Percentiles rank a stretch among this genome's conserved stretches.
These are phyloP conservation scores for Annulohypoxylon stygium DNA, from an alignment of 495 filamentous ascomycete species.

Conservation along the genomic window DNA sequence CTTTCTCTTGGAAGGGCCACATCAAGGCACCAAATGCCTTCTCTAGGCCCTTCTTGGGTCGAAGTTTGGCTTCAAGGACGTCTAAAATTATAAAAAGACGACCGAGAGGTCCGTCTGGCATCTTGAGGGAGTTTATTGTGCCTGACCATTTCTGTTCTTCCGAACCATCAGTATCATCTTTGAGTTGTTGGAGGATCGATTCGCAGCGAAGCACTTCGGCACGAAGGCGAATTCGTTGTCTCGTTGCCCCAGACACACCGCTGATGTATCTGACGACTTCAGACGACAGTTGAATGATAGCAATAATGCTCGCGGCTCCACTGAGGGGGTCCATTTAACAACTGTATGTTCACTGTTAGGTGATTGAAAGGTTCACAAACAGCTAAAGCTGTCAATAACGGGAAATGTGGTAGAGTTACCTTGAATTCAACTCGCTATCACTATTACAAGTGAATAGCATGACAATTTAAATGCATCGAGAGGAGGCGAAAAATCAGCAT, in stretches of 20 bases:
- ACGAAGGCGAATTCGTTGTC: not conserved
- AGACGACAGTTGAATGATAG: not conserved
- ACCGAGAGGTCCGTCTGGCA: not conserved
- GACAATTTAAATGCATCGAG: too few relatives aligned
- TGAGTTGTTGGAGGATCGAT: not conserved
- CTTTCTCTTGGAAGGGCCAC: too few relatives aligned
- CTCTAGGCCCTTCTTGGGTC: too few relatives aligned
- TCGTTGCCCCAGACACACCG: not conserved
- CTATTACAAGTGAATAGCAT: too few relatives aligned
- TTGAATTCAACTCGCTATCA: too few relatives aligned
- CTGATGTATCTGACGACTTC: not conserved
- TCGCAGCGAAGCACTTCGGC: not conserved
- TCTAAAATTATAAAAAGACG: not conserved
- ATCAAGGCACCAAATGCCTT: too few relatives aligned
- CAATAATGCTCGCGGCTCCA: not conserved
- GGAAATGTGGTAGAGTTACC: too few relatives aligned
- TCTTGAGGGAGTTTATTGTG: not conserved
- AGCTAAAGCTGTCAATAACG: too few relatives aligned
- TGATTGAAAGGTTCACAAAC: too few relatives aligned
- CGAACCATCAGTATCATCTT: not conserved
- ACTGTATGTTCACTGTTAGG: too few relatives aligned
- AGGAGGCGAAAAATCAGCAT: too few relatives aligned
- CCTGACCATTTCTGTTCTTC: not conserved
- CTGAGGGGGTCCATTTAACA: not conserved
- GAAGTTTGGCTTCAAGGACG: too few relatives aligned